Evolutionary conservation across 2,329 filamentous ascomycete species (phyloP).

Genomic region (Paramyrothecium roridum): DNA sequence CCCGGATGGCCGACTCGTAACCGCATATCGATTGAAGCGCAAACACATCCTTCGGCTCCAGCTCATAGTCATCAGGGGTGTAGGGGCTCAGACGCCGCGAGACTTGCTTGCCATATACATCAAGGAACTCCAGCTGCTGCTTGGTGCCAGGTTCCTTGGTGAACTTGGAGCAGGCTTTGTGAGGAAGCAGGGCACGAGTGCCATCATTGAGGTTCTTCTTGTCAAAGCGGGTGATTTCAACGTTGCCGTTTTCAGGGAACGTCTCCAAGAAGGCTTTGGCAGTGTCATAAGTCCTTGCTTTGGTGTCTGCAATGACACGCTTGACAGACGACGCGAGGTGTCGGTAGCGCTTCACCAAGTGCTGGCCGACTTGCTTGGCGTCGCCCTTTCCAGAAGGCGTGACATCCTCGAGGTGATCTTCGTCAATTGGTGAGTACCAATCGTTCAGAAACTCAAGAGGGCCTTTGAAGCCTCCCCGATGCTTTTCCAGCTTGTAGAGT

Average conservation of each 20-base stretch:
- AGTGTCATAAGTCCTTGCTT: constrained; percentile 17
- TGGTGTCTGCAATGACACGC: constrained; percentile 15
- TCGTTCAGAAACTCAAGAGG: constrained; percentile 13
- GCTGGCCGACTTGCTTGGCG: constrained; percentile 11
- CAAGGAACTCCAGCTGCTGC: constrained; percentile 12
- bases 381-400: constrained; percentile 16
- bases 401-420: constrained; percentile 15
- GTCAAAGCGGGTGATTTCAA: constrained; percentile 13
- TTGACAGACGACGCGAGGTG: constrained; percentile 15
- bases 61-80: constrained; percentile 12
- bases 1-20: constrained; percentile 15
- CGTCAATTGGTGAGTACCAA: constrained; percentile 17
- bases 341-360: constrained; percentile 14
- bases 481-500: constrained; percentile 14
- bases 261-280: constrained; percentile 11
- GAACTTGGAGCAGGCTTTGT: constrained; percentile 17
- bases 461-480: constrained; percentile 14
- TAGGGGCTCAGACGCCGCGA: constrained; percentile 11
- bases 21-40: constrained; percentile 17
- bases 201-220: constrained; percentile 15
- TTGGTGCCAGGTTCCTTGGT: constrained; percentile 13
- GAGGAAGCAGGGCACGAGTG: constrained; percentile 16
- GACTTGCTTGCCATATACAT: constrained; percentile 12
- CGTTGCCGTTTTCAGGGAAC: constrained; percentile 9
- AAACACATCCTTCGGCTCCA: constrained; percentile 15